Evolutionary conservation across 169 alveolate species (phyloP).

Genomic region (Babesia microti): DNA sequence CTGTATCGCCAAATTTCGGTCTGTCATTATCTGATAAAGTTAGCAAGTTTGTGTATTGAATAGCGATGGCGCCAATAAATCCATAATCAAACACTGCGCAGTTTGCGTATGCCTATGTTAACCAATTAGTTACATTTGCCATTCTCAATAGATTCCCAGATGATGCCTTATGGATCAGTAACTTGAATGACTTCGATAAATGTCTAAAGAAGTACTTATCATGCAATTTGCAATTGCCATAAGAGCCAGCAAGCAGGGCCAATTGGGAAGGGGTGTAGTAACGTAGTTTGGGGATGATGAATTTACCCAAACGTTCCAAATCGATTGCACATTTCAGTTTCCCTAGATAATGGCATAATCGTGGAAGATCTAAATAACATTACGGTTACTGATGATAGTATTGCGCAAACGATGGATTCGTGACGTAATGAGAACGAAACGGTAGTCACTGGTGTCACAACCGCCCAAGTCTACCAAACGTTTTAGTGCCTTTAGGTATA

Average conservation of each 20-base stretch:
- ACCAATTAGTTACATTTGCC: conserved; percentile 36
- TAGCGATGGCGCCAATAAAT: conserved; percentile 6
- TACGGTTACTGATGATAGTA: conserved; percentile 37
- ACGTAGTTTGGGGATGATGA: conserved; percentile 33
- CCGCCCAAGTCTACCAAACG: conserved; percentile 61
- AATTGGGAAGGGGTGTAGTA: conserved; percentile 58
- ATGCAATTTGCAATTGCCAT: conserved; percentile 49
- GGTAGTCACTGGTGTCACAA: conserved; percentile 63
- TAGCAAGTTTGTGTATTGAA: conserved; percentile 10
- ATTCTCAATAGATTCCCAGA: conserved; percentile 12
- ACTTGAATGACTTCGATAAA: conserved; percentile 22
- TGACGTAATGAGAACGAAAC: conserved; percentile 55
- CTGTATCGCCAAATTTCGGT: too few relatives aligned
- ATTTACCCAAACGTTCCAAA: conserved; percentile 48
- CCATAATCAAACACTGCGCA: conserved; percentile 27
- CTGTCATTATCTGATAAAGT: conserved; percentile 9
- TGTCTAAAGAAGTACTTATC: conserved; percentile 52
- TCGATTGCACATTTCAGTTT: conserved; percentile 52
- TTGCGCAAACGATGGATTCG: conserved; percentile 44
- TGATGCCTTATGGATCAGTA: conserved; percentile 21
- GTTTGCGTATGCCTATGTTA: too few relatives aligned
- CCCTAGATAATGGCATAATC: conserved; percentile 57
- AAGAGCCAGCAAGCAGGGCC: conserved; percentile 44
- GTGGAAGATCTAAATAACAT: conserved; percentile 46
- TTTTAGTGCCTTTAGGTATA: conserved; percentile 51